These are phyloP conservation scores for Boletus sensibilis DNA, from an alignment of 768 basidiomycete genomes.

Conservation along the genomic window DNA sequence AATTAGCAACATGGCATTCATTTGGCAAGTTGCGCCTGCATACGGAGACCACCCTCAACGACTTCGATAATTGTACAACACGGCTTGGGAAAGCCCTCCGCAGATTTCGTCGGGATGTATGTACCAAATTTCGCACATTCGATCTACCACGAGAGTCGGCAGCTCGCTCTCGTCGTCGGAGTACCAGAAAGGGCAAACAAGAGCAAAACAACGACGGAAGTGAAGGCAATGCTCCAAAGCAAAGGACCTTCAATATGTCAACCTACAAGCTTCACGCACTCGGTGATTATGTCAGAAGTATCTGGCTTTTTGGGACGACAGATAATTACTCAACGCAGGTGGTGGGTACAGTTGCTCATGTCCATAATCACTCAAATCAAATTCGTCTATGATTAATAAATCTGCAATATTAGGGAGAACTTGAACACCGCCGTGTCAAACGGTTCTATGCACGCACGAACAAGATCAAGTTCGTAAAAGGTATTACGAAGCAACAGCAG, in stretches of 20 bases:
- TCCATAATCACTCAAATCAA: background rate
- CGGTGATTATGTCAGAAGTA: conserved; percentile 13
- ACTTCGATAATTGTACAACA: conserved; percentile 25
- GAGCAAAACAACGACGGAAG: background rate
- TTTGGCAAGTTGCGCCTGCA: conserved; percentile 30
- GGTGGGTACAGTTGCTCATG: conserved; percentile 22
- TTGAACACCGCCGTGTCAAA: conserved; percentile 39
- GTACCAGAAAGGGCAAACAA: background rate
- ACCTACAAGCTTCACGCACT: conserved; percentile 22
- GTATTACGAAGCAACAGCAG: conserved; percentile 31
- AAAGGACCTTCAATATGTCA: conserved; percentile 8
- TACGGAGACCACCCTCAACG: conserved; percentile 14
- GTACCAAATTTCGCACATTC: conserved; percentile 22
- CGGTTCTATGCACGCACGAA: conserved; percentile 36
- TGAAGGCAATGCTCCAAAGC: background rate
- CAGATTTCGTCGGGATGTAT: conserved; percentile 24
- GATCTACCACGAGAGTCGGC: conserved; percentile 35
- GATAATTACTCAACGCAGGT: conserved; percentile 38
- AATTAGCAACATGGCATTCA: conserved; percentile 24
- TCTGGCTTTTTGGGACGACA: conserved; percentile 10
- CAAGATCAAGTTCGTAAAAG: conserved; percentile 29
- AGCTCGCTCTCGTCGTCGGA: conserved; percentile 15
- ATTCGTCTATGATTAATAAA: background rate
- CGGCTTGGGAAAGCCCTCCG: conserved; percentile 23
- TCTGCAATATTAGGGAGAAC: too few species aligned